Evolutionary conservation across 192 early-diverging fungal species (phyloP), one percentile per base, ranked within the genome.

Genomic region (Rhizoclosmatium sp.): DNA sequence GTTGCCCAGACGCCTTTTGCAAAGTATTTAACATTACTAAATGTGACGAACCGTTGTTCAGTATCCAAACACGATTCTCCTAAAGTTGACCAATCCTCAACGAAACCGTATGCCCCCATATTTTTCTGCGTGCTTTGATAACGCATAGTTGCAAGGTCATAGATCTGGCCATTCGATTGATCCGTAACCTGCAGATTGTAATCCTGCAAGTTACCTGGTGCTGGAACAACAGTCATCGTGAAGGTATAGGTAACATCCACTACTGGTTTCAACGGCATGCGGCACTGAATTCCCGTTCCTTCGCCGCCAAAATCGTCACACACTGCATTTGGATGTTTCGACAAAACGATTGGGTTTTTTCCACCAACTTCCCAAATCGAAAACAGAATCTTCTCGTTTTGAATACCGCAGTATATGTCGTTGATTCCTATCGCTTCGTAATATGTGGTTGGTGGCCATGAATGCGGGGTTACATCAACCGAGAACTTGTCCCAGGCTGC

Each of bases 361-460:
- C 66, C 66, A 21, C 39, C 39, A 9, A 31, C 7, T n/a, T 49
- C 69, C 69, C 69, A 71, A 9, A 71, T 56, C 2, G 39, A 44
- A 45, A 71, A 71, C 19, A 71, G 51, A 49, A 71, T 56, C 12
- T 9, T 41, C 9, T 71, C 39, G 51, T 56, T 71, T n/a, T 71
- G 69, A 49, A 71, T 71, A 12, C 69, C 69, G 51, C 69, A 71
- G 21, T 71, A 71, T 14, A 7, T n/a, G 47, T 71, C n/a, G 47
- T 71, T n/a, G 54, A 71, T 56, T 12, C 69, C 69, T 23, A 71
- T 71, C 1, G 69, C 69, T 40, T 49, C 69, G 69, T 71, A 71
- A 49, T 71, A 71, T 49, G 69, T 71, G 12, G 48, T 71, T 14
- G 48, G 45, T 16, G 69, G 69, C 69, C 69, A 71, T 2, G 48